Evolutionary conservation across 345 rosid species (phyloP).

Genomic region (Brassica juncea): DNA sequence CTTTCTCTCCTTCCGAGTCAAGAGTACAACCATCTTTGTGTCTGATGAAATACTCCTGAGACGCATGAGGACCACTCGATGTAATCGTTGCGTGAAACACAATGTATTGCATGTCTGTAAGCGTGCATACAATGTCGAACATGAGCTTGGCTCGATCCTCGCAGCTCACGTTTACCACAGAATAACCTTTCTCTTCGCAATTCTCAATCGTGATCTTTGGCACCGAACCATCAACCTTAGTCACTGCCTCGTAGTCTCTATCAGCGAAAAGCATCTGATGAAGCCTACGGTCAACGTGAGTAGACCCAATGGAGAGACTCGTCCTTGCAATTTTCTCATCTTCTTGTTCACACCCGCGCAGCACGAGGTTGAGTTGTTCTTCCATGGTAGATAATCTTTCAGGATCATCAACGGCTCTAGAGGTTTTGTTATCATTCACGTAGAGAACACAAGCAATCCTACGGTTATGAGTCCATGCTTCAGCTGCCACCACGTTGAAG

Average conservation of each 20-base stretch:
- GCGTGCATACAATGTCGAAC: slow-evolving; percentile 93
- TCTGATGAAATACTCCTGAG: slow-evolving; percentile 89
- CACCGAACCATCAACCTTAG: slow-evolving; percentile 46
- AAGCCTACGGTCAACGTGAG: slow-evolving; percentile 80
- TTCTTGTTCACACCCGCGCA: slow-evolving; percentile 67
- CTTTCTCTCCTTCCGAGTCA: slow-evolving; percentile 80
- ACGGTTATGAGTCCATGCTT: slow-evolving; percentile 91
- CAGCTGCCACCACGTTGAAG: slow-evolving; percentile 78
- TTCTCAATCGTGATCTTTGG: slow-evolving; percentile 65
- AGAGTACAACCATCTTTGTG: slow-evolving; percentile 89
- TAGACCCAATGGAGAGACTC: slow-evolving; percentile 81
- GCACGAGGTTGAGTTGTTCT: slow-evolving; percentile 76
- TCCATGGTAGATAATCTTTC: slow-evolving; percentile 62
- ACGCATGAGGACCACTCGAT: slow-evolving; percentile 74
- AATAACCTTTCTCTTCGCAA: slow-evolving; percentile 80
- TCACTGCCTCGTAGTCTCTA: slow-evolving; percentile 72
- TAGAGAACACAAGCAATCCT: slow-evolving; percentile 82
- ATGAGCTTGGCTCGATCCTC: slow-evolving; percentile 87
- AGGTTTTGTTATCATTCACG: slow-evolving; percentile 65
- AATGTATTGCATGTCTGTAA: slow-evolving; percentile 95
- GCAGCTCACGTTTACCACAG: slow-evolving; percentile 69
- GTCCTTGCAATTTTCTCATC: slow-evolving; percentile 65
- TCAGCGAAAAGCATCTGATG: slow-evolving; percentile 97
- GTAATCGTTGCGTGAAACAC: slow-evolving; percentile 86
- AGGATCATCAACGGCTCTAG: slow-evolving; percentile 62